Evolutionary conservation across 2,329 filamentous ascomycete genomes (phyloP).

Genomic region (Aspergillus intermedius): DNA sequence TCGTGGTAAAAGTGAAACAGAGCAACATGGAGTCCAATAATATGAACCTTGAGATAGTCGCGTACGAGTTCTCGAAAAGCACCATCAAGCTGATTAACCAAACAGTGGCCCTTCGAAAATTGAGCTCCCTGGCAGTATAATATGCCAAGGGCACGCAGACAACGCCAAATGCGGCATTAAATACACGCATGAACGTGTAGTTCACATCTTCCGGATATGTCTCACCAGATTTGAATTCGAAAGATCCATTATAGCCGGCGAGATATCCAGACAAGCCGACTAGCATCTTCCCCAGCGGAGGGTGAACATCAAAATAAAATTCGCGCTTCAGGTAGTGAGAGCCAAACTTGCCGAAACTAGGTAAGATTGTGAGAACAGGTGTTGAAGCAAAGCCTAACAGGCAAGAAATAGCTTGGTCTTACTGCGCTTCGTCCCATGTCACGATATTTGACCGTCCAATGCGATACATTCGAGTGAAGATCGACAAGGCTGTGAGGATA

Average conservation of each 20-base stretch:
- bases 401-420: slow-evolving; percentile 29
- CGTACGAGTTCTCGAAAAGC: slow-evolving; percentile 98
- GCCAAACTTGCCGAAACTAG: slow-evolving; percentile 69
- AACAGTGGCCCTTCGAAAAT: slow-evolving; percentile 76
- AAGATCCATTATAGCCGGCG: slow-evolving; percentile 96
- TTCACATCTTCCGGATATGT: slow-evolving; percentile 88
- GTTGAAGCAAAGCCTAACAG: background rate
- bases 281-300: slow-evolving; percentile 95
- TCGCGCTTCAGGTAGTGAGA: slow-evolving; percentile 98
- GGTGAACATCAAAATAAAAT: slow-evolving; percentile 98
- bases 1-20: slow-evolving; percentile 96
- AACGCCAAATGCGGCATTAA: slow-evolving; percentile 93
- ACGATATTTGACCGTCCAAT: slow-evolving; percentile 65
- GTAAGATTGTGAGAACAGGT: background rate
- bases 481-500: slow-evolving; percentile 55
- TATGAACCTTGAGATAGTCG: slow-evolving; percentile 97
- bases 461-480: slow-evolving; percentile 63
- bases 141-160: slow-evolving; percentile 90
- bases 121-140: slow-evolving; percentile 85
- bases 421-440: slow-evolving; percentile 72
- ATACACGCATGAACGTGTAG: slow-evolving; percentile 97
- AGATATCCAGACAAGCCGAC: slow-evolving; percentile 93
- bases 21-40: slow-evolving; percentile 97
- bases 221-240: slow-evolving; percentile 98
- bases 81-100: slow-evolving; percentile 97